Conservation (phyloP, 805 yeast species). For the Barnettozyma sucrosica region DNA sequence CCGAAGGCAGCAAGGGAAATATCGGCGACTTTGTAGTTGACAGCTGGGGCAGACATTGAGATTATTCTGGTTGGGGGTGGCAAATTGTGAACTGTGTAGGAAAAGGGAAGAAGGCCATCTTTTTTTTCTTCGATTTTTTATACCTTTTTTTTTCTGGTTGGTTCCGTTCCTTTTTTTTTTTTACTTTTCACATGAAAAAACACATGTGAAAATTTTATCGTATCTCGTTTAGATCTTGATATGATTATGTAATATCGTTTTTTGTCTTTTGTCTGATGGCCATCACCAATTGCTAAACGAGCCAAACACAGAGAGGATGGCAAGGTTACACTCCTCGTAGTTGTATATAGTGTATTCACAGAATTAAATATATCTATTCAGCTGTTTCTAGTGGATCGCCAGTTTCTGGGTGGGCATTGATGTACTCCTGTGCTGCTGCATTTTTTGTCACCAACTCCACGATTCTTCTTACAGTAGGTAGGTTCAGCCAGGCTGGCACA, state of each 20-base stretch:
- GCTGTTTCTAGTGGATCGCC: slow-evolving; percentile 16
- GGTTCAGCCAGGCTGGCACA: slow-evolving; percentile 89
- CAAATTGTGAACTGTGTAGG: background rate
- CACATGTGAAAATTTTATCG: slow-evolving; percentile 2
- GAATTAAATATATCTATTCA: background rate
- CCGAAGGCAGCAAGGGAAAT: slow-evolving; percentile 98
- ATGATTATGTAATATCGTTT: background rate
- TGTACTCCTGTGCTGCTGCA: slow-evolving; percentile 61
- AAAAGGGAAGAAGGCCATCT: background rate
- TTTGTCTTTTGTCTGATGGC: no score
- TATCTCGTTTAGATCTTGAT: background rate
- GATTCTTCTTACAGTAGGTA: slow-evolving; percentile 83
- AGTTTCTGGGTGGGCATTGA: slow-evolving; percentile 21
- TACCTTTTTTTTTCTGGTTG: background rate
- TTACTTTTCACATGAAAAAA: background rate
- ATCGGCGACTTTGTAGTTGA: slow-evolving; percentile 93
- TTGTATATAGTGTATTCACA: background rate
- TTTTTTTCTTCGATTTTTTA: no score
- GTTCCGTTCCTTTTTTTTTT: background rate
- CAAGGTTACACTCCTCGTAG: no score
- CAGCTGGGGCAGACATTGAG: slow-evolving; percentile 53
- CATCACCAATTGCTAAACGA: no score
- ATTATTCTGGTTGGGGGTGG: background rate
- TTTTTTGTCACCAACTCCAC: slow-evolving; percentile 83
- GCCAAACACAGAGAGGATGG: no score